These are phyloP conservation scores for Spergularia azorica DNA, from an alignment of 179 eudicot species.

Conservation along the genomic window DNA sequence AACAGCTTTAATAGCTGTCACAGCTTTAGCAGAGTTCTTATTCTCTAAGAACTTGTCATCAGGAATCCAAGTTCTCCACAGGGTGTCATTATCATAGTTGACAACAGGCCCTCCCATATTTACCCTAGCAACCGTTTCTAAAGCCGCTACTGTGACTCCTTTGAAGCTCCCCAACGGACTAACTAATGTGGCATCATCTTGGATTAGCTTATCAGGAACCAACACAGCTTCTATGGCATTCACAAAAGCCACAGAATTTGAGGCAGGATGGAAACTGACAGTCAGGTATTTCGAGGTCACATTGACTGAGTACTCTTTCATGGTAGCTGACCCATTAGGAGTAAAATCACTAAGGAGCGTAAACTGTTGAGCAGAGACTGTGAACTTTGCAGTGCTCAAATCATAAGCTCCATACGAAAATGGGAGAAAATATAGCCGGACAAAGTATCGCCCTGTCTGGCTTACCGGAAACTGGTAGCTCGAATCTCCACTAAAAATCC, in stretches of 20 bases:
- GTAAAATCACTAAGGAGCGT: conserved; percentile 51
- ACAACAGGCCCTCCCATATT: conserved; percentile 77
- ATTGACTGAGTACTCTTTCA: conserved; percentile 64
- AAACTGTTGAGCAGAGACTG: conserved; percentile 51
- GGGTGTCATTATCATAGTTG: conserved; percentile 51
- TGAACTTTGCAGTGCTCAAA: conserved; percentile 51
- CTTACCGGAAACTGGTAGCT: conserved; percentile 53
- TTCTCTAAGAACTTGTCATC: conserved; percentile 46
- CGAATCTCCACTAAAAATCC: conserved; percentile 54
- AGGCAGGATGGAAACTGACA: conserved; percentile 50
- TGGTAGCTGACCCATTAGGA: conserved; percentile 36
- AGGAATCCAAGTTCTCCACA: conserved; percentile 71
- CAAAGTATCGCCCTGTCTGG: conserved; percentile 64
- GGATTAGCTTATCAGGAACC: conserved; percentile 56
- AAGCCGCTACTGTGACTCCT: conserved; percentile 51
- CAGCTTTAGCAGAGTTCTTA: conserved; percentile 34
- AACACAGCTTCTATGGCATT: conserved; percentile 77
- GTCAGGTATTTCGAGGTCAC: conserved; percentile 48
- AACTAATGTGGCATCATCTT: conserved; percentile 51
- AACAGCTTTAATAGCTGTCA: conserved; percentile 44
- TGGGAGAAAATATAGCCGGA: conserved; percentile 71
- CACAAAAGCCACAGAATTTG: conserved; percentile 59
- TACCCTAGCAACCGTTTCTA: conserved; percentile 64
- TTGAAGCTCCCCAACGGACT: conserved; percentile 38
- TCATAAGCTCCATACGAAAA: conserved; percentile 42